These are phyloP conservation scores for Tricholomella constricta DNA, from an alignment of 768 basidiomycete genomes.

Conservation along the genomic window DNA sequence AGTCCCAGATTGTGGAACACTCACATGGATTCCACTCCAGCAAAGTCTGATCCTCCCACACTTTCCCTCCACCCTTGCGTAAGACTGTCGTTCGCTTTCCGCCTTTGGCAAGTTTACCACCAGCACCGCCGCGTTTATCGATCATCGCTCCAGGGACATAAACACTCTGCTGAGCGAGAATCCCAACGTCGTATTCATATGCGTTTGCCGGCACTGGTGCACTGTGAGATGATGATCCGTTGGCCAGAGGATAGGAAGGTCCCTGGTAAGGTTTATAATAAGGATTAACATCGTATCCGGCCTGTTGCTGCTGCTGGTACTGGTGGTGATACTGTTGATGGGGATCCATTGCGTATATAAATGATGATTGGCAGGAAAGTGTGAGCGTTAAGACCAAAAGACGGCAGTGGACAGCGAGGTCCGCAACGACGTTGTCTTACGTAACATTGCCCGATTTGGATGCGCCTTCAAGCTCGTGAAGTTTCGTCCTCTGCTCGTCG, in stretches of 20 bases:
- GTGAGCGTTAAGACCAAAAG: background rate
- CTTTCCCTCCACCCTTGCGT: constrained; percentile 92
- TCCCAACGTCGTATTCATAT: constrained; percentile 91
- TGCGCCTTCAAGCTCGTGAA: background rate
- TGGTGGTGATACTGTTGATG: constrained; percentile 51
- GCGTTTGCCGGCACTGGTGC: constrained; percentile 88
- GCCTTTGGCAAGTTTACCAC: constrained; percentile 84
- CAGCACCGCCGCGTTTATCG: constrained; percentile 83
- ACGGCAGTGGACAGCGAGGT: too few species aligned
- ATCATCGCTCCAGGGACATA: constrained; percentile 92
- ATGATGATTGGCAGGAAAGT: background rate
- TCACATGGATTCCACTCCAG: constrained; percentile 96
- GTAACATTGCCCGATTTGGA: constrained; percentile 27
- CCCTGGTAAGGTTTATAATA: constrained; percentile 83
- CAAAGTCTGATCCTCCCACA: constrained; percentile 98
- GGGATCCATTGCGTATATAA: constrained; percentile 41
- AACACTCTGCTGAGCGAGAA: constrained; percentile 87
- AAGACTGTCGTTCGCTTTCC: constrained; percentile 93
- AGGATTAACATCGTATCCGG: constrained; percentile 66
- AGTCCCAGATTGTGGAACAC: constrained; percentile 30
- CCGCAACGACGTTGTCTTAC: constrained; percentile 20
- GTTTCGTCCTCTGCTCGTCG: constrained; percentile 22
- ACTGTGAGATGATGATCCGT: constrained; percentile 64
- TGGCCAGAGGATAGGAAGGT: constrained; percentile 68
- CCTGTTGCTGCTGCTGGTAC: constrained; percentile 54